Evolutionary conservation across 805 yeast species (phyloP).

Genomic region (Spathaspora sp.): DNA sequence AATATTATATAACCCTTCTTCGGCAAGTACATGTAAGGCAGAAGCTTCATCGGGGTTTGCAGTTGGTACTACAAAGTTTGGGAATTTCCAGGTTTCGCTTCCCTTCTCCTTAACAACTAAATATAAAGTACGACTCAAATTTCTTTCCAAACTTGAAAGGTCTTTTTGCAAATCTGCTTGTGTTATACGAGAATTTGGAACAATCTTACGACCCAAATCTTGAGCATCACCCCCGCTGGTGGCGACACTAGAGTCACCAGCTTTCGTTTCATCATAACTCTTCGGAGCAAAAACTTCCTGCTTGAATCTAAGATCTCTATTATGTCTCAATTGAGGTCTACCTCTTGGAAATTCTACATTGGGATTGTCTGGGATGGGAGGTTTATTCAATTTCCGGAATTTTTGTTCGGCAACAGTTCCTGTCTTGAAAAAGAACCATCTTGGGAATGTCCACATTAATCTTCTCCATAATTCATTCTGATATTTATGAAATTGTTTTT

Average conservation of each 20-base stretch:
- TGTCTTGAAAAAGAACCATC: constrained; percentile 82
- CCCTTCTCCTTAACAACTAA: constrained; percentile 52
- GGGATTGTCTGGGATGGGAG: constrained; percentile 69
- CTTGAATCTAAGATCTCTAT: constrained; percentile 82
- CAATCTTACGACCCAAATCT: constrained; percentile 65
- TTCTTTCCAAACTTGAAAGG: constrained; percentile 68
- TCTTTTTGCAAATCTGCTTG: constrained; percentile 70
- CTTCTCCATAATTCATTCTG: constrained; percentile 84
- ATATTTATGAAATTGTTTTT: constrained; percentile 70
- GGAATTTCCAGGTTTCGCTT: constrained; percentile 66
- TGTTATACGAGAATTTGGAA: constrained; percentile 68
- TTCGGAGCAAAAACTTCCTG: constrained; percentile 78
- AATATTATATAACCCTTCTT: constrained; percentile 60
- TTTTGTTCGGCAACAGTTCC: constrained; percentile 87
- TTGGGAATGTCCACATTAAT: constrained; percentile 97
- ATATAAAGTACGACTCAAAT: constrained; percentile 75
- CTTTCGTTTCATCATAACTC: constrained; percentile 41
- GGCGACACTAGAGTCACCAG: constrained; percentile 24
- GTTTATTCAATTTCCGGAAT: constrained; percentile 69
- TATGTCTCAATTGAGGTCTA: constrained; percentile 78
- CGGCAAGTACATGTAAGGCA: constrained; percentile 71
- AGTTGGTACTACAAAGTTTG: constrained; percentile 51
- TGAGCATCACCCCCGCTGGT: constrained; percentile 20
- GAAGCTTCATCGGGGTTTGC: constrained; percentile 20
- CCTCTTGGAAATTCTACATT: constrained; percentile 81